Conservation (phyloP, 2,329 filamentous ascomycete genomes). For the Colletotrichum agaves region DNA sequence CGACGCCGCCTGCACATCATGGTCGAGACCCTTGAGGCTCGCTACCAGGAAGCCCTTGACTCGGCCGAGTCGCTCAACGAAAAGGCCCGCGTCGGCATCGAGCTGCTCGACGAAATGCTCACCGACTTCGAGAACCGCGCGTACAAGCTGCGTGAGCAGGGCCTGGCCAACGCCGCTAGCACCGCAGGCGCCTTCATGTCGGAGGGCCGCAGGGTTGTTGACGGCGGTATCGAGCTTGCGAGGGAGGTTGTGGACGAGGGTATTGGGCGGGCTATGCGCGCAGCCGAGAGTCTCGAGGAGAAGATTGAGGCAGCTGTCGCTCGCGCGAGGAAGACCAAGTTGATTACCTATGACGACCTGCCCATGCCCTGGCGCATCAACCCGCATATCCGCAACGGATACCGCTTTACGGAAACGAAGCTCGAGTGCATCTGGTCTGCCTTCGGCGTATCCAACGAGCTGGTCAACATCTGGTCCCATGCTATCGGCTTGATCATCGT, state of each 20-base stretch:
- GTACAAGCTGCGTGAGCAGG: slow-evolving; percentile 81
- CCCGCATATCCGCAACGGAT: slow-evolving; percentile 89
- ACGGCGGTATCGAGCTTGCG: slow-evolving; percentile 80
- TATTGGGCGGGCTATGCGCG: slow-evolving; percentile 83
- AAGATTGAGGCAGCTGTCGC: slow-evolving; percentile 83
- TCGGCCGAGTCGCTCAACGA: slow-evolving; percentile 90
- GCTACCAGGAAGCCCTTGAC: slow-evolving; percentile 87
- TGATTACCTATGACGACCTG: slow-evolving; percentile 90
- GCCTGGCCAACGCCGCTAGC: slow-evolving; percentile 73
- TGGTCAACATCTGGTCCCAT: slow-evolving; percentile 98
- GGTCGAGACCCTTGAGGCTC: slow-evolving; percentile 89
- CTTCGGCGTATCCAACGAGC: slow-evolving; percentile 89
- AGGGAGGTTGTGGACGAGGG: slow-evolving; percentile 83
- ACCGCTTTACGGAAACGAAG: slow-evolving; percentile 93
- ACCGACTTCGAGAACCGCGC: slow-evolving; percentile 86
- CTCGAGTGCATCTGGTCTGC: slow-evolving; percentile 87
- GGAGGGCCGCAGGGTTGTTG: slow-evolving; percentile 82
- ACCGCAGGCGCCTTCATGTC: slow-evolving; percentile 79
- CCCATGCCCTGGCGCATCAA: slow-evolving; percentile 95
- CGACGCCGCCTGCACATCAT: slow-evolving; percentile 86
- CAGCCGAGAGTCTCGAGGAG: slow-evolving; percentile 84
- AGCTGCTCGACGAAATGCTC: slow-evolving; percentile 86
- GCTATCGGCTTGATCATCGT: slow-evolving; percentile 89
- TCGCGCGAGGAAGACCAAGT: slow-evolving; percentile 80
- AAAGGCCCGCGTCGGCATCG: slow-evolving; percentile 88